Evolutionary conservation across 1,139 yeast species (phyloP), one percentile per base, ranked within the genome.

Genomic region (Protomyces gravidus): DNA sequence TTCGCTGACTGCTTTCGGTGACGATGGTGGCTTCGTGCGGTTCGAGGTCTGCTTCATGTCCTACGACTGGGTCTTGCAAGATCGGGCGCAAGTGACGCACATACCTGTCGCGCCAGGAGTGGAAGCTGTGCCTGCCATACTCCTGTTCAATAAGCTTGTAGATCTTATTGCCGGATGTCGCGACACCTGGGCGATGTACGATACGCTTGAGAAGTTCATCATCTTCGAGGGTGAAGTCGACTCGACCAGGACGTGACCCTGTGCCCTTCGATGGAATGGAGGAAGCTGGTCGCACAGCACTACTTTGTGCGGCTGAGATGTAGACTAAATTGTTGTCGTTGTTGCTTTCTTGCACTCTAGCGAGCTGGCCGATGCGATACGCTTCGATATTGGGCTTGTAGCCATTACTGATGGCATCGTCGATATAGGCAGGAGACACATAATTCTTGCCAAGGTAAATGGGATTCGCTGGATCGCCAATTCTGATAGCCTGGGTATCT

Each of bases 41-140:
- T 3, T 48, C 40, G 25, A 48, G 39, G 33, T 48, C 53, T 39
- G 48, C 39, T n/a, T 42, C 59, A 28, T 32, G 19, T 5, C 27
- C 49, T 3, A 33, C 48, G 6, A 45, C 32, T 17, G 59, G 59
- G n/a, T 45, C 30, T 5, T 53, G 53, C 53, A 51, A 50, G 5
- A 45, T 26, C 2, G 60, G 60, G 1, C 48, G 47, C 40, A 57
- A 46, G 50, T 46, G 51, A 17, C 52, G 52, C 36, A 57, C 55
- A 30, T 50, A 57, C 2, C 60, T 45, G 25, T 50, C 56, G 5
- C 60, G 45, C 60, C 60, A 57, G 13, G 56, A 50, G 26, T 57
- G 60, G 56, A 50, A 50, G 33, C 40, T 42, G 33, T 57, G 60
- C 17, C 42, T 45, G 40, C 53, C 53, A 30, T 46, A 57, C 26